Evolutionary conservation across 1,284 basidiomycete species (phyloP).

Genomic region (Apiotrichum veenhuisii): DNA sequence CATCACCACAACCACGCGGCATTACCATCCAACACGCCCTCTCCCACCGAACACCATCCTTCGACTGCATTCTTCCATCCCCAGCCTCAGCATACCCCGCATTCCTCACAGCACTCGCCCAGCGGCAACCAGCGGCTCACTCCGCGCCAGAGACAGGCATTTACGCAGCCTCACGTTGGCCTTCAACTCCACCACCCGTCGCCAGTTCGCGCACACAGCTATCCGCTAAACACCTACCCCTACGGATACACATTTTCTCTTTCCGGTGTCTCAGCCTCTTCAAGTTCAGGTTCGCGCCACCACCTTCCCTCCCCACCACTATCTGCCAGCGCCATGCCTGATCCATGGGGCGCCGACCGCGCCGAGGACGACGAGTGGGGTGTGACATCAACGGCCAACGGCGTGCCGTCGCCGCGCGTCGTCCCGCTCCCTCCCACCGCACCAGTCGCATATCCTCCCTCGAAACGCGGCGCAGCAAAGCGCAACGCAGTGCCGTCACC

Average conservation of each 20-base stretch:
- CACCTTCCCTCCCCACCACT: slow-evolving; percentile 21
- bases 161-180: background rate
- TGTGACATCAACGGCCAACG: background rate
- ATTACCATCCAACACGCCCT: background rate
- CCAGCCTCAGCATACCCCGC: background rate
- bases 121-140: background rate
- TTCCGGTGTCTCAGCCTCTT: slow-evolving; percentile 1
- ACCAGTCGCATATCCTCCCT: background rate
- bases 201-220: slow-evolving; percentile 21
- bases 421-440: background rate
- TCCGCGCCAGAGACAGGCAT: background rate
- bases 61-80: background rate
- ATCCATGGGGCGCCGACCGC: slow-evolving; percentile 16
- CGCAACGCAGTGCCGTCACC: slow-evolving; percentile 10
- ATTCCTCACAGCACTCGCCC: background rate
- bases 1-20: background rate
- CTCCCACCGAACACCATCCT: background rate
- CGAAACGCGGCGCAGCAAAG: background rate
- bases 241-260: background rate
- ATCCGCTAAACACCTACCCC: slow-evolving; percentile 7
- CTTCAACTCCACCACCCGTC: slow-evolving; percentile 19
- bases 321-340: slow-evolving; percentile 17
- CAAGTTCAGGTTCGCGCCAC: background rate
- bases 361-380: slow-evolving; percentile 8
- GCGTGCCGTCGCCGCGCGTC: background rate